Evolutionary conservation across 305 asterid species (phyloP), one percentile per base, ranked within the genome.

Genomic region (Fraxinus velutina): DNA sequence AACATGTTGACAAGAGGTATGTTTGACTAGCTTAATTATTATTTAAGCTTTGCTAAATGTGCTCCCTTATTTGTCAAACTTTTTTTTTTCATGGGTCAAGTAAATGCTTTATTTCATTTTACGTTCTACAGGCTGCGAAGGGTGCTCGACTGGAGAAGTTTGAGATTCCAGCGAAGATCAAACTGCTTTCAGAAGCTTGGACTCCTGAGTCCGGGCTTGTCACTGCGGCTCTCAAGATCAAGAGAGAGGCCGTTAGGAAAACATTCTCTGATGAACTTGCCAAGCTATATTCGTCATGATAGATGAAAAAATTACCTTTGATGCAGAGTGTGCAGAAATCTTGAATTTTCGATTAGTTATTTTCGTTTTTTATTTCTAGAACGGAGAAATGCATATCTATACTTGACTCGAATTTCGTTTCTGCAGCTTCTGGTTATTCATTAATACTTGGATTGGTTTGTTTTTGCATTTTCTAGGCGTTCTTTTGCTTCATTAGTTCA

Each of bases 121-220:
- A 62, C 71, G 1, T 72, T 80, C 55, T 80, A 57, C 84, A 87
- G 92, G 92, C 83, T 13, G 92, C 88, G 30, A 89, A 87, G 80
- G 85, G 83, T 29, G 88, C 87, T 5, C 86, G 88, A 24, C 81
- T 87, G 24, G 88, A 87, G 81, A 89, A 86, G 84, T 89, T 87
- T 52, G 92, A 89, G 87, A 86, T 87, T 66, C 92, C 92, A 0
- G 87, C 85, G 1, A 89, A 84, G 87, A 87, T 89, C 75, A 84
- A 86, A 82, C 75, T 89, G 60, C 80, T 89, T 70, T 17, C 86
- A 5, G 92, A 87, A 72, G 82, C 89, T 36, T 89, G 92, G 92
- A 89, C 90, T 9, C 90, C 92, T 36, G 92, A 89, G 83, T 83
- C 92, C 15, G 92, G 92, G 17, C 85, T 87, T 37, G 89, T 89